Evolutionary conservation across 805 yeast species (phyloP).

Genomic region (Hagleromyces aurorensis): DNA sequence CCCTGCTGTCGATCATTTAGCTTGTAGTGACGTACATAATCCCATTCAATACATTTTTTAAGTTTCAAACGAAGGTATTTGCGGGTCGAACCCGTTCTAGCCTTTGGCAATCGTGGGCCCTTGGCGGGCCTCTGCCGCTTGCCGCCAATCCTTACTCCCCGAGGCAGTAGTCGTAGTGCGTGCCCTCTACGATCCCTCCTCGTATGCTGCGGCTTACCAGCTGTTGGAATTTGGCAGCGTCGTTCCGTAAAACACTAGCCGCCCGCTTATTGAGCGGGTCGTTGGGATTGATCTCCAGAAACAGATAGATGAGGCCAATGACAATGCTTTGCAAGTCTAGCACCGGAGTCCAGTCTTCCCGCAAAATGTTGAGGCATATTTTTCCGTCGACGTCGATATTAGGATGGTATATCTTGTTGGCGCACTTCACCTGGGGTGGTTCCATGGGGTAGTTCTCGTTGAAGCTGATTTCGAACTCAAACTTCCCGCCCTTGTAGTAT

Average conservation of each 20-base stretch:
- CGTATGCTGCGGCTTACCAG: slow-evolving; percentile 58
- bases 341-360: slow-evolving; percentile 97
- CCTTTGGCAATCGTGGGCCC: too few relatives aligned
- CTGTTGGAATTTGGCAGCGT: slow-evolving; percentile 42
- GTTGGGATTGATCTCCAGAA: slow-evolving; percentile 82
- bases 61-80: too few relatives aligned
- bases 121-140: too few relatives aligned
- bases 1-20: too few relatives aligned
- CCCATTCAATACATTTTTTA: too few relatives aligned
- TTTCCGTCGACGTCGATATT: slow-evolving; percentile 87
- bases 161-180: slow-evolving; percentile 48
- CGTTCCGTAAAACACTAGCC: slow-evolving; percentile 48
- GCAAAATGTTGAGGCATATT: slow-evolving; percentile 79
- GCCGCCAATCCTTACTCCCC: too few relatives aligned
- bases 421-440: slow-evolving; percentile 77
- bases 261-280: slow-evolving; percentile 94
- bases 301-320: slow-evolving; percentile 77
- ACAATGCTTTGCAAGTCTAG: slow-evolving; percentile 71
- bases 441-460: slow-evolving; percentile 80
- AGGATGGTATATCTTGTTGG: slow-evolving; percentile 79
- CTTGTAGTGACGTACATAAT: too few relatives aligned
- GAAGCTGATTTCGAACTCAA: slow-evolving; percentile 58
- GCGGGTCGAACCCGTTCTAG: too few relatives aligned
- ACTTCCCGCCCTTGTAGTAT: slow-evolving; percentile 21
- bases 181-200: slow-evolving; percentile 58